Percentiles rank a stretch among this genome's conserved stretches.
Evolutionary conservation across 305 asterid genomes (phyloP).

Genomic region (Nicotiana rustica): DNA sequence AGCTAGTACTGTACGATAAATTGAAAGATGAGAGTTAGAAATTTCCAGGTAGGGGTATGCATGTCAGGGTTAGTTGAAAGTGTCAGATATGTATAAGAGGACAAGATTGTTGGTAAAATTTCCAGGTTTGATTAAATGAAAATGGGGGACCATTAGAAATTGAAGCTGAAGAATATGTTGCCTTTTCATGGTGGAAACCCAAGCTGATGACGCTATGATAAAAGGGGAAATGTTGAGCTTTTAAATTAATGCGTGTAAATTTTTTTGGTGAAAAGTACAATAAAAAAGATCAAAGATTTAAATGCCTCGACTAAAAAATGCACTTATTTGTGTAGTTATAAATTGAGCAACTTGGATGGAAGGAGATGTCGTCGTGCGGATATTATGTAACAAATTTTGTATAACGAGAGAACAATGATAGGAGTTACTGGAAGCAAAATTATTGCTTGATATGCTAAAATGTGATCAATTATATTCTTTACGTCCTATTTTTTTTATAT

Average conservation of each 20-base stretch:
- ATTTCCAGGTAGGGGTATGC: slow-evolving; percentile 23
- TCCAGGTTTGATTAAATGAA: slow-evolving; percentile 27
- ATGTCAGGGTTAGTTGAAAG: slow-evolving; percentile 30
- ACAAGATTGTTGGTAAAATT: slow-evolving; percentile 31
- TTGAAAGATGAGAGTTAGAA: slow-evolving; percentile 7
- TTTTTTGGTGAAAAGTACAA: not conserved
- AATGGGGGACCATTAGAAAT: slow-evolving; percentile 29
- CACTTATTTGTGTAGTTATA: not conserved
- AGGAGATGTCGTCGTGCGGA: not conserved
- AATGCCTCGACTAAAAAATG: not conserved
- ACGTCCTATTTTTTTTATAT: not conserved
- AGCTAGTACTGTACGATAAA: not conserved
- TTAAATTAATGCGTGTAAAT: slow-evolving; percentile 4
- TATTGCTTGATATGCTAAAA: not conserved
- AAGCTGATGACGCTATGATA: not conserved
- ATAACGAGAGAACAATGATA: too few relatives aligned
- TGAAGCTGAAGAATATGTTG: not conserved
- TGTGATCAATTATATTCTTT: not conserved
- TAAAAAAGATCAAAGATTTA: not conserved
- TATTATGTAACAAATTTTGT: too few relatives aligned
- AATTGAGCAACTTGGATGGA: not conserved
- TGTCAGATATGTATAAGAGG: slow-evolving; percentile 23
- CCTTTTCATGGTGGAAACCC: not conserved
- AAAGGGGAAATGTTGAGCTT: not conserved
- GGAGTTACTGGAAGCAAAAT: not conserved